phyloP scores from a whole-genome alignment of 805 yeast genomes.

The Teunomyces tritomae region DNA sequence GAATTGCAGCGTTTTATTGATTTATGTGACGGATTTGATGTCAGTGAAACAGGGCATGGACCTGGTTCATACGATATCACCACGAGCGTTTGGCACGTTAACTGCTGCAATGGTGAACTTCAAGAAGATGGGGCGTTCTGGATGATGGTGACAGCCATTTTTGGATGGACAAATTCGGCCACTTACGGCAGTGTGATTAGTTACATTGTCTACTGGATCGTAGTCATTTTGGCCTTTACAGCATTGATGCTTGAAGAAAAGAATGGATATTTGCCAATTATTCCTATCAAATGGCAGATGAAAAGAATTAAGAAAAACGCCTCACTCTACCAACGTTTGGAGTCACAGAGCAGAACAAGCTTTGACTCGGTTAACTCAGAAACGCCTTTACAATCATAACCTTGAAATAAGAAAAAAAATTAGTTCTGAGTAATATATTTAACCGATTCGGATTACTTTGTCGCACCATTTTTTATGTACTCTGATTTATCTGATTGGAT shows the following conservation, averaged over 20 bases:
- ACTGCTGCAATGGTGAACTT: conserved; percentile 82
- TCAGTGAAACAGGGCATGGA: conserved; percentile 85
- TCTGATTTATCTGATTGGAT: conserved; percentile 1
- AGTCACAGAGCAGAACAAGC: conserved; percentile 12
- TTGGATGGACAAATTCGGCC: conserved; percentile 95
- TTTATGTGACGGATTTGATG: conserved; percentile 76
- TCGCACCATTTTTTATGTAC: not conserved
- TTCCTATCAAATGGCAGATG: conserved; percentile 63
- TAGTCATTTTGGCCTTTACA: conserved; percentile 45
- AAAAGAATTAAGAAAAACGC: conserved; percentile 46
- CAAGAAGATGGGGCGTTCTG: conserved; percentile 74
- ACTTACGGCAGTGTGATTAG: conserved; percentile 82
- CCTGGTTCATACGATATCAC: conserved; percentile 88
- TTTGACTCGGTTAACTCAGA: conserved; percentile 26
- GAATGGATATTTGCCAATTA: conserved; percentile 20
- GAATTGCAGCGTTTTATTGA: conserved; percentile 77
- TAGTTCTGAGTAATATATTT: not conserved
- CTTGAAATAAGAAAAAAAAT: not conserved
- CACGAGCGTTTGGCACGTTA: conserved; percentile 87
- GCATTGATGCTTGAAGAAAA: conserved; percentile 48
- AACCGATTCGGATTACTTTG: not conserved
- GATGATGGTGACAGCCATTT: conserved; percentile 85
- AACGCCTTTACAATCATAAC: conserved; percentile 18
- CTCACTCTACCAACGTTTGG: not conserved
- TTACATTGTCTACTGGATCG: conserved; percentile 69